Percentiles rank a stretch among this genome's conserved stretches.
Conservation (phyloP, 2,329 filamentous ascomycete species). For the Hysterium pulicare region DNA sequence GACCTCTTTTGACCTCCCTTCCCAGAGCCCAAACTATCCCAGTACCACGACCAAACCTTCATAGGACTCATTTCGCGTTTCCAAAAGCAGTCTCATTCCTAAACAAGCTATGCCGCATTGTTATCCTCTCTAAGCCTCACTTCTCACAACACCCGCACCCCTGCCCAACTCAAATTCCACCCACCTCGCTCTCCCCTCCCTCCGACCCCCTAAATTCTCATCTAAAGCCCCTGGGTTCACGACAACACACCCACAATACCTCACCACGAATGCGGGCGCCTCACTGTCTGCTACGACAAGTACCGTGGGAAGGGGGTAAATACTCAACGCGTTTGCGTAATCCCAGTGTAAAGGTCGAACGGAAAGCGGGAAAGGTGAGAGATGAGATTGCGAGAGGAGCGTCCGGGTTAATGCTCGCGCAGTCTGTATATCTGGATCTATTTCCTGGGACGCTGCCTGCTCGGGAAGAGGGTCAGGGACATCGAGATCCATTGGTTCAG, state of each 20-base stretch:
- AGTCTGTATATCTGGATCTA: constrained; percentile 40
- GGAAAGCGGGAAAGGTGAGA: constrained; percentile 80
- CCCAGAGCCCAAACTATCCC: too few species aligned
- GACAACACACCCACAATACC: constrained; percentile 92
- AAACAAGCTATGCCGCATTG: too few species aligned
- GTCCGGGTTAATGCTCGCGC: constrained; percentile 85
- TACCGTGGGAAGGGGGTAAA: constrained; percentile 86
- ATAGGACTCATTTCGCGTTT: too few species aligned
- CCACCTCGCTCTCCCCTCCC: constrained; percentile 69
- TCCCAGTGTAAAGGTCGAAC: constrained; percentile 88
- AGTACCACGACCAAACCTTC: too few species aligned
- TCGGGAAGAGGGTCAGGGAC: constrained; percentile 5
- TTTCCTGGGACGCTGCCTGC: constrained; percentile 13
- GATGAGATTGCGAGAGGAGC: constrained; percentile 81
- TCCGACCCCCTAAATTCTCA: constrained; percentile 56
- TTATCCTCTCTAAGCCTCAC: constrained; percentile 12
- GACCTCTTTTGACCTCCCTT: too few species aligned
- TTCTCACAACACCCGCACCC: constrained; percentile 22
- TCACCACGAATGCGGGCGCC: constrained; percentile 77
- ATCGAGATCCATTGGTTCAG: constrained; percentile 41
- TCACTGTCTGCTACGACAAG: constrained; percentile 80
- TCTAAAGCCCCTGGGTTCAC: constrained; percentile 85
- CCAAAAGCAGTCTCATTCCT: too few species aligned
- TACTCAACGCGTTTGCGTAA: constrained; percentile 67
- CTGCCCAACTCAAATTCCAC: constrained; percentile 66